Base-by-base conservation (phyloP, 305 asterid species). In the Rubia peregrina region DNA sequence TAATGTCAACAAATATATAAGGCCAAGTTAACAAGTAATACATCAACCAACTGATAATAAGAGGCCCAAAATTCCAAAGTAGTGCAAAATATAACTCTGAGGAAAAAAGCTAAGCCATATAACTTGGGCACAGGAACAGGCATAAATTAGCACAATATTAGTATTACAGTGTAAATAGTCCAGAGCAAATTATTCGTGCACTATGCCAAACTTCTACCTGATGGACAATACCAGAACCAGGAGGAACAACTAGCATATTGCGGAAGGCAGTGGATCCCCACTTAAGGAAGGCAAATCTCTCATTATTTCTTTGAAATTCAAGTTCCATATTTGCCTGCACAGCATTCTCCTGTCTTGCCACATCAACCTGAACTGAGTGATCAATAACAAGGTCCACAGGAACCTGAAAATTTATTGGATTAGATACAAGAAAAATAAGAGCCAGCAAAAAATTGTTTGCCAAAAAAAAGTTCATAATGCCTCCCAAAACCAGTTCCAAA, bases 231-330 rank as follows among this genome's bases (percentile, higher is more conserved):
- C 97, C 96, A 70, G 97, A 91, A 74, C 97, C 97, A 72, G 97
- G 95, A 71, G 97, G 97, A 79, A 91, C 96, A 73, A 91, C 96
- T 65, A 91, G 97, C 97, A 91, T 91, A 73, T 91, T 91, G 72
- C 38, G 84, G 82, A 89, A 91, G 75, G 97, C 95, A 63, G 80
- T 83, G 44, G 97, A 89, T 40, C 97, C 96, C 97, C 97, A 91
- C 71, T 89, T 89, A 17, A 91, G 96, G 69, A 91, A 91, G 75
- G 90, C 97, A 86, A 91, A 91, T 71, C 97, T 91, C 82, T 91
- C 97, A 55, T 77, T 83, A 80, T 89, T 91, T 81, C 96, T 86
- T 77, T 81, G 76, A 69, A 91, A 91, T 71, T 91, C 96, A 76
- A 83, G 78, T 71, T 89, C 91, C 96, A 91, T 91, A 83, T 89